Conservation (phyloP, 441 rosid genomes). For the Gossypium davidsonii region DNA sequence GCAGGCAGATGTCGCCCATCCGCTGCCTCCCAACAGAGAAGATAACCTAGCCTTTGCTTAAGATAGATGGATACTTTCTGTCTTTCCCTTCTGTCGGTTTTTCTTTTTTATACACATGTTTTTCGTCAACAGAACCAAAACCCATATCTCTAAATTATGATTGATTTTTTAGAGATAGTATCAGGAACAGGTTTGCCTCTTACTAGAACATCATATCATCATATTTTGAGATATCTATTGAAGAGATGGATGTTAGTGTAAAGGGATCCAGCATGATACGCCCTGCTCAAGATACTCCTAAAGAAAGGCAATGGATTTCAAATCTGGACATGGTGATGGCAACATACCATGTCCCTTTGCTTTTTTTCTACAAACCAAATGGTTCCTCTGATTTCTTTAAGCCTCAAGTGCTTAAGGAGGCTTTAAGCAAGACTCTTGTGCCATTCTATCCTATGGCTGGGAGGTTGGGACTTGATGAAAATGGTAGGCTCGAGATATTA, state of each 20-base stretch:
- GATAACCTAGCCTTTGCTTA: neutral
- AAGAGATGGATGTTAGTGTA: constrained; percentile 18
- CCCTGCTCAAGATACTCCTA: constrained; percentile 7
- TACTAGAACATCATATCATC: neutral
- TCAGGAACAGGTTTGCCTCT: neutral
- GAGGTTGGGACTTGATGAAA: constrained; percentile 25
- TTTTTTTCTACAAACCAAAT: constrained; percentile 23
- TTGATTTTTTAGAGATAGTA: neutral
- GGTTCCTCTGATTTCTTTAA: constrained; percentile 25
- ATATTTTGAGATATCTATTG: neutral
- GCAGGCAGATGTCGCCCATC: neutral
- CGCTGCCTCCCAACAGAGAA: neutral
- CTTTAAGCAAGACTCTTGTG: constrained; percentile 35
- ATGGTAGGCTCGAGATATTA: constrained; percentile 26
- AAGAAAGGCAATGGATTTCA: neutral
- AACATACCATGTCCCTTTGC: constrained; percentile 7
- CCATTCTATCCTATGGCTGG: constrained; percentile 44
- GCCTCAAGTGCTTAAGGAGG: constrained; percentile 26
- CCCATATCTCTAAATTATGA: neutral
- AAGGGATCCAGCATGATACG: constrained; percentile 22
- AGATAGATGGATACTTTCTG: neutral
- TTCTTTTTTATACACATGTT: neutral
- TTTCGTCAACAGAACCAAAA: neutral
- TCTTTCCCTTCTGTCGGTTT: neutral
- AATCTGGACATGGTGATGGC: neutral